phyloP scores from a whole-genome alignment of 2,329 filamentous ascomycete species.

The Fusarium fujikuroi region DNA sequence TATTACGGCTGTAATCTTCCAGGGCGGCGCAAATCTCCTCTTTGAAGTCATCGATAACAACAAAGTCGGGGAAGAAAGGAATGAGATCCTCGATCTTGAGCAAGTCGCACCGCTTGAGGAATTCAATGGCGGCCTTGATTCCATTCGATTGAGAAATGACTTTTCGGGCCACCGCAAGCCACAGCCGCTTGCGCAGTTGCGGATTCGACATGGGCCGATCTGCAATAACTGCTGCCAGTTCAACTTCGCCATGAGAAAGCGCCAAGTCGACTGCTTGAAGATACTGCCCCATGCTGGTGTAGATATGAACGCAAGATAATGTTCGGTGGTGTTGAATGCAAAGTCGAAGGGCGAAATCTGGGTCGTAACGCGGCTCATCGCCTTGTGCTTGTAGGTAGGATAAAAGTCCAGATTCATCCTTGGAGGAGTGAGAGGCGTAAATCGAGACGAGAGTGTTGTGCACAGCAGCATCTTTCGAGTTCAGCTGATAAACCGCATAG shows the following conservation, averaged over 20 bases:
- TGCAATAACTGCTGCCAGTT: constrained; percentile 88
- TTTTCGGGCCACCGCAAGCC: constrained; percentile 93
- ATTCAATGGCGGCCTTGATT: constrained; percentile 94
- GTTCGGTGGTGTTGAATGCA: constrained; percentile 96
- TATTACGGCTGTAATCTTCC: constrained; percentile 92
- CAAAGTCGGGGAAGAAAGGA: constrained; percentile 98
- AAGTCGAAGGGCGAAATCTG: constrained; percentile 92
- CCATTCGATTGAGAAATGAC: constrained; percentile 88
- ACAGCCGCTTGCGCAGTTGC: constrained; percentile 88
- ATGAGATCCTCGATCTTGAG: constrained; percentile 96
- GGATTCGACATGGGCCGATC: constrained; percentile 84
- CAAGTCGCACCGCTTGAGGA: constrained; percentile 89
- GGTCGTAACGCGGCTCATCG: constrained; percentile 87
- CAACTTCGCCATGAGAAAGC: constrained; percentile 87
- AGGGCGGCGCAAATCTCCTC: constrained; percentile 95
- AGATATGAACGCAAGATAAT: constrained; percentile 95
- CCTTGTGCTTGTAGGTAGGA: constrained; percentile 92
- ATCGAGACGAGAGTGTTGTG: constrained; percentile 98
- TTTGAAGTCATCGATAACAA: constrained; percentile 99
- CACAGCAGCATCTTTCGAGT: constrained; percentile 83
- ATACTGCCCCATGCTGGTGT: constrained; percentile 95
- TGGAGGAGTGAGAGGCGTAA: constrained; percentile 85
- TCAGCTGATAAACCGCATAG: constrained; percentile 88
- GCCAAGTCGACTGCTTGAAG: constrained; percentile 93
- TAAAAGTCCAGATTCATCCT: constrained; percentile 86